Base-by-base conservation (phyloP, 192 early-diverging fungal genomes). In the Coemansia sp. region DNA sequence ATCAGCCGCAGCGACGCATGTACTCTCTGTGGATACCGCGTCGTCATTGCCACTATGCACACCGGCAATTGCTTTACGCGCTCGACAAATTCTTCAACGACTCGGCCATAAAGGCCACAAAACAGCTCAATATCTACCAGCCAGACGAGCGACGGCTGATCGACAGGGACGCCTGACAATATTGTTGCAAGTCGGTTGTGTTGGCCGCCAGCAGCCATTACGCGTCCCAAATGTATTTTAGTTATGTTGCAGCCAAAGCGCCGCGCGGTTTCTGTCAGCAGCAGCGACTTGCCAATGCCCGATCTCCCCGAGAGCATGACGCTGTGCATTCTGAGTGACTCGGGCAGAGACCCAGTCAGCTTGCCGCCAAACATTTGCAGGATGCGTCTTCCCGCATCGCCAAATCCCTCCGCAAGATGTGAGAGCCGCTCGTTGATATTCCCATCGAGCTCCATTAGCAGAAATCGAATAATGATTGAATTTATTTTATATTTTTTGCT, bases 41-140 rank as follows among this genome's bases (percentile, higher is more conserved):
- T 84, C 53, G 63, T 86, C 85, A 65, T 72, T n/a, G 33, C 70
- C 14, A 39, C 68, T 15, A 58, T 37, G 12, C 83, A 80, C 15
- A 8, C 9, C 1, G 53, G 74, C 27, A 61, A 65, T 27, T 29
- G 18, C 2, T 26, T 46, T 8, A 40, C 24, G 8, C 19, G n/a
- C 5, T 36, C 40, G 8, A 60, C 29, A 70, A 80, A 68, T 34
- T 36, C 55, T 4, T 60, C 54, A 1, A 75, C 72, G 1, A 70
- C 72, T 1, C 67, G 44, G 12, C 72, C 63, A 26, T 70, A 66
- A 0, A 68, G 39, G 0, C 75, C 75, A 4, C 63, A 29, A 38
- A 78, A 62, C 8, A 78, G 55, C 37, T 82, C 74, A 2, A 67
- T 26, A 22, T 82, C 72, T 3, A 64, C 66, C 12, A 82, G 53